A percentile compares a stretch with the other conserved stretches of the same genome.
phyloP scores from a whole-genome alignment of 805 yeast genomes.

The Lipomyces yamanashiensis region DNA sequence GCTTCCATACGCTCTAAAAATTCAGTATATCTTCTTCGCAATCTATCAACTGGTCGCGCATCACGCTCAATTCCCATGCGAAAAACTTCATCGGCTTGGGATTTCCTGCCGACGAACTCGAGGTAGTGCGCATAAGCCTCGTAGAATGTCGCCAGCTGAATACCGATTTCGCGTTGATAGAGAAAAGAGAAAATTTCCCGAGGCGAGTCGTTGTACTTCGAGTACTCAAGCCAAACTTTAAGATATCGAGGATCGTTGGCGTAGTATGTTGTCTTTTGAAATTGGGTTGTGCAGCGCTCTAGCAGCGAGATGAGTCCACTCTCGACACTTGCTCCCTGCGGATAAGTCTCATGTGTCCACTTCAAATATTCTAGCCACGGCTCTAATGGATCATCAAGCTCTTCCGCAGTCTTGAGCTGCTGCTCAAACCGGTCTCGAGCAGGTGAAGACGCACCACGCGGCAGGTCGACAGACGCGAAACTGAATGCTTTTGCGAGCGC shows the following conservation, averaged over 20 bases:
- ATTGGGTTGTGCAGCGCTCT: constrained; percentile 72
- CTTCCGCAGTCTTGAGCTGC: constrained; percentile 55
- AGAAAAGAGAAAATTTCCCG: constrained; percentile 72
- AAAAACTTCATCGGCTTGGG: constrained; percentile 65
- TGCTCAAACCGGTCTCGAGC: constrained; percentile 50
- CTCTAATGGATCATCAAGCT: constrained; percentile 82
- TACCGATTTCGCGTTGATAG: constrained; percentile 73
- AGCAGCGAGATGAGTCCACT: constrained; percentile 68
- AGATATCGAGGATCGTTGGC: constrained; percentile 83
- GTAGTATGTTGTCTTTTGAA: constrained; percentile 67
- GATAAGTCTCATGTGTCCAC: constrained; percentile 67
- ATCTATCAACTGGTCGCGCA: constrained; percentile 68
- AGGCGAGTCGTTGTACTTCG: constrained; percentile 69
- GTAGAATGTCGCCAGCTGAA: constrained; percentile 67
- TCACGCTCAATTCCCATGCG: constrained; percentile 58
- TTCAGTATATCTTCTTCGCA: constrained; percentile 51
- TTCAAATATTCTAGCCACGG: constrained; percentile 70
- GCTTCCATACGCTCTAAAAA: constrained; percentile 51
- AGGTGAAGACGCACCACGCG: constrained; percentile 39
- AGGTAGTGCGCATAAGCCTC: constrained; percentile 74
- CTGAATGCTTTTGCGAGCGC: constrained; percentile 56
- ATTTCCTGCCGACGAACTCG: constrained; percentile 54
- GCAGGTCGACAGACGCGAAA: constrained; percentile 34
- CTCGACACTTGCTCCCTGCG: constrained; percentile 64
- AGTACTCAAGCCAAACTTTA: constrained; percentile 79